Evolutionary conservation across 2,329 filamentous ascomycete genomes (phyloP).

Genomic region (Trichoderma sp.): DNA sequence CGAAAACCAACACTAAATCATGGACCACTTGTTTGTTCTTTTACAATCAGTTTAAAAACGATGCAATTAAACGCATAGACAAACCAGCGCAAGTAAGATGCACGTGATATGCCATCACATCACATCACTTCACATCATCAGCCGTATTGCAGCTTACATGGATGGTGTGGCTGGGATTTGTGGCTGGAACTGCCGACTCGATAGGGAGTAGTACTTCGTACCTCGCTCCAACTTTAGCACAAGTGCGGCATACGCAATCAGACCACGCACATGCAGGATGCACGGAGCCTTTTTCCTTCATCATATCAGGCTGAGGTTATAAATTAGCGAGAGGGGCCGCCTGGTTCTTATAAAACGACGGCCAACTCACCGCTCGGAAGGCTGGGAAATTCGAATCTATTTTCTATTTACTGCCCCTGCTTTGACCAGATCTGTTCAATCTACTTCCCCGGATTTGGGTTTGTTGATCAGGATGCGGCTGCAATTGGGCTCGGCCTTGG

Average conservation of each 20-base stretch:
- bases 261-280: background rate
- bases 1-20: too few species aligned
- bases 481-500: constrained; percentile 18
- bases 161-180: constrained; percentile 3
- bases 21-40: too few species aligned
- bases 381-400: background rate
- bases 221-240: background rate
- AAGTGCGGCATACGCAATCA: constrained; percentile 2
- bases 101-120: background rate
- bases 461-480: constrained; percentile 17
- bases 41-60: too few species aligned
- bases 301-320: background rate
- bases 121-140: background rate
- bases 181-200: background rate
- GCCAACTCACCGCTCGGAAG: background rate
- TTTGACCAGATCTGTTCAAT: background rate
- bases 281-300: background rate
- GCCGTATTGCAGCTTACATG: background rate
- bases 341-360: background rate
- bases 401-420: background rate
- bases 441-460: background rate
- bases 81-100: background rate
- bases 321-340: background rate
- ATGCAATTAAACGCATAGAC: background rate
- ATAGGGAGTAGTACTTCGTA: background rate